Evolutionary conservation across 2,329 filamentous ascomycete genomes (phyloP).

Genomic region (Gliomastix tumulicola): DNA sequence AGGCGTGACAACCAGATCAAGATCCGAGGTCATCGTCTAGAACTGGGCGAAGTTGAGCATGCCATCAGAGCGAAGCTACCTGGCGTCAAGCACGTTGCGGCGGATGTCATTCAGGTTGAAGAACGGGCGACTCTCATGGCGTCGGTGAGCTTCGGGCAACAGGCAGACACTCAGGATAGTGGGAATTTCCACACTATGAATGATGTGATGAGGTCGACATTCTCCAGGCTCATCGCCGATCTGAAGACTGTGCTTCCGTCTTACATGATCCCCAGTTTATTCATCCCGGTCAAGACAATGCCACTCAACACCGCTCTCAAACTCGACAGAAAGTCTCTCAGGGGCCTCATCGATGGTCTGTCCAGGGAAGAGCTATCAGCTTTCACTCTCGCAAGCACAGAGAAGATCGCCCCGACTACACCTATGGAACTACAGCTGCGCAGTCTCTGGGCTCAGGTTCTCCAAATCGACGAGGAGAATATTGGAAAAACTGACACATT

Average conservation of each 20-base stretch:
- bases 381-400: neutral
- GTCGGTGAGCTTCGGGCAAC: neutral
- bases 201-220: neutral
- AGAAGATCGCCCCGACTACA: neutral
- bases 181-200: neutral
- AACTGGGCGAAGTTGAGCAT: slow-evolving; percentile 18
- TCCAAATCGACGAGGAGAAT: slow-evolving; percentile 16
- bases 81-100: slow-evolving; percentile 1
- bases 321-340: neutral
- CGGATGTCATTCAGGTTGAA: slow-evolving; percentile 3
- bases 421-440: slow-evolving; percentile 23
- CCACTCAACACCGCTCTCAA: slow-evolving; percentile 2
- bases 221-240: neutral
- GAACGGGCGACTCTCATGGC: neutral
- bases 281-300: slow-evolving; percentile 4
- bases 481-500: slow-evolving; percentile 27
- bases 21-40: slow-evolving; percentile 43
- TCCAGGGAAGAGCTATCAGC: neutral
- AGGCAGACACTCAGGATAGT: no score
- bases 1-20: slow-evolving; percentile 27
- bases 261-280: slow-evolving; percentile 7
- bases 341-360: neutral
- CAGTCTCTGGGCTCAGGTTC: slow-evolving; percentile 21
- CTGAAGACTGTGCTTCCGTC: slow-evolving; percentile 1
- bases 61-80: neutral